Conservation (phyloP, 2,329 filamentous ascomycete species). For the Simplicillium sp. region DNA sequence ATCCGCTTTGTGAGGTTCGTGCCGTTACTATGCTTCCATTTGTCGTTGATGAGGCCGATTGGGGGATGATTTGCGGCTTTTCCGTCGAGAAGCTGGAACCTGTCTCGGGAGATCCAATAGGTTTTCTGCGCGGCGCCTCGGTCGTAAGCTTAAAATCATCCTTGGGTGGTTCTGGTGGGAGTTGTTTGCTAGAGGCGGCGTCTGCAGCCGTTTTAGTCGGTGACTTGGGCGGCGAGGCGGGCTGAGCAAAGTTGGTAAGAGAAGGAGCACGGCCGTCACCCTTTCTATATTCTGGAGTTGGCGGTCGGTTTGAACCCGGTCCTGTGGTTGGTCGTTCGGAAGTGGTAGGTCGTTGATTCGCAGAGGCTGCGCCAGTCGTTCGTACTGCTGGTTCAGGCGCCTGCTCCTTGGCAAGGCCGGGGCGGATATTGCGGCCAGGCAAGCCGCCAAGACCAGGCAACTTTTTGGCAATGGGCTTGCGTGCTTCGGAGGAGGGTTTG, state of each 20-base stretch:
- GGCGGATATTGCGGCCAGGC: constrained; percentile 18
- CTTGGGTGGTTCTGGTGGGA: constrained; percentile 3
- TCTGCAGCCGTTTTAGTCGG: constrained; percentile 8
- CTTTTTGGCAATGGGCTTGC: constrained; percentile 3
- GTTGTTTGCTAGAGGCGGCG: constrained; percentile 7
- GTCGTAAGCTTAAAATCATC: constrained; percentile 2
- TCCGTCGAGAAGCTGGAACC: constrained; percentile 2
- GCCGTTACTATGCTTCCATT: background rate
- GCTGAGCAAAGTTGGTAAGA: constrained; percentile 27
- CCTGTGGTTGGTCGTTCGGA: background rate
- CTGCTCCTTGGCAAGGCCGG: constrained; percentile 13
- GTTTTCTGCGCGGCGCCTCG: background rate
- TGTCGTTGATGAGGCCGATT: background rate
- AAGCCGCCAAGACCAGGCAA: constrained; percentile 12
- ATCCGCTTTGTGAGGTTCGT: constrained; percentile 9
- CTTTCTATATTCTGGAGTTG: constrained; percentile 39
- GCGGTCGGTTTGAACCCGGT: constrained; percentile 24
- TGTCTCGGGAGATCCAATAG: background rate
- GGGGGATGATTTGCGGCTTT: background rate
- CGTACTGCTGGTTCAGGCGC: constrained; percentile 42
- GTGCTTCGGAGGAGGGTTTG: constrained; percentile 3
- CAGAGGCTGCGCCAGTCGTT: constrained; percentile 21
- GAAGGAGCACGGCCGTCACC: constrained; percentile 28
- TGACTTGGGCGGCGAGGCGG: constrained; percentile 33
- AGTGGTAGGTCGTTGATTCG: no score